Evolutionary conservation across 83 land plant genomes (phyloP).

Genomic region (Thuja plicata): DNA sequence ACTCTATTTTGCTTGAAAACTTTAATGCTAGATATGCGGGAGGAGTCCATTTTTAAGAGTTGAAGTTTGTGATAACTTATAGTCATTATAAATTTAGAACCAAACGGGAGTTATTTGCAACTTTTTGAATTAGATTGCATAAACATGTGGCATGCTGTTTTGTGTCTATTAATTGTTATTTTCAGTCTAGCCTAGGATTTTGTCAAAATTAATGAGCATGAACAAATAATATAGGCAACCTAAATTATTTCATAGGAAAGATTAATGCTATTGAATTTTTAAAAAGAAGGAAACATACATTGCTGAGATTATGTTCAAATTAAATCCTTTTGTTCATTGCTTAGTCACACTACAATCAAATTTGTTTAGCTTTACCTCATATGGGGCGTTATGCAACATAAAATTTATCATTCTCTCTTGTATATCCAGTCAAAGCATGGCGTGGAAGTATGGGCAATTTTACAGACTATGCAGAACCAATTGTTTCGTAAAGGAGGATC

Average conservation of each 20-base stretch:
- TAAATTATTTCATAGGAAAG: not conserved
- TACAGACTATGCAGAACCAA: not conserved
- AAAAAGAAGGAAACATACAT: not conserved
- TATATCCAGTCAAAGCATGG: constrained; percentile 5
- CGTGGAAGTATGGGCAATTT: not conserved
- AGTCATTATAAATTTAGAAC: no score
- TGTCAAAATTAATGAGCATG: not conserved
- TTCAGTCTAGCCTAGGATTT: no score
- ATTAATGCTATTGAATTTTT: not conserved
- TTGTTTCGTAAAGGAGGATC: not conserved
- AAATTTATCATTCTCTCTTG: not conserved
- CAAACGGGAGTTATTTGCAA: no score
- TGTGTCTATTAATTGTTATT: no score
- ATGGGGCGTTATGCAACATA: no score
- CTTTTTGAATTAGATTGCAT: no score
- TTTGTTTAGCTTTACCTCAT: not conserved
- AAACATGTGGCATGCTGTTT: no score
- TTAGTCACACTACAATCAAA: not conserved
- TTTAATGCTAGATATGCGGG: no score
- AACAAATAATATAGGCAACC: no score
- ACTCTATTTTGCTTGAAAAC: no score
- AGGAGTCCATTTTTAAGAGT: no score
- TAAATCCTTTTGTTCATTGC: not conserved
- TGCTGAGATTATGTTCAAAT: not conserved
- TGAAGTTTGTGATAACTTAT: no score